Evolutionary conservation across 2,329 filamentous ascomycete species (phyloP), one percentile per base, ranked within the genome.

Genomic region (Huntiella moniliformis): DNA sequence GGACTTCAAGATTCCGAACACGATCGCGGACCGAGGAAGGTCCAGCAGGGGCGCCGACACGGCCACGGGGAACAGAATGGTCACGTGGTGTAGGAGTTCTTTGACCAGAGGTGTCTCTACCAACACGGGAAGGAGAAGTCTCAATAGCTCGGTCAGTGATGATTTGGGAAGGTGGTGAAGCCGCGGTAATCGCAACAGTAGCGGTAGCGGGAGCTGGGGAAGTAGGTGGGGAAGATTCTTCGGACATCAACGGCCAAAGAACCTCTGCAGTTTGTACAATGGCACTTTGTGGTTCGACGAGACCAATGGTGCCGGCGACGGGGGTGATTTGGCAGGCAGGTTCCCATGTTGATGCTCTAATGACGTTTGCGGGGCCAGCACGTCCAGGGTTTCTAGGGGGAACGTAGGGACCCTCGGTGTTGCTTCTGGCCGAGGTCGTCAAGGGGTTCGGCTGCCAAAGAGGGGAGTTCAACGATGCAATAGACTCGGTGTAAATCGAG

Each of bases 1-100:
- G 37, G 2, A 49, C 47, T 28, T 49, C 47, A 5, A 49, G 35
- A 28, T 49, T 49, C 34, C 47, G 42, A 16, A 49, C 38, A 4
- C 43, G 38, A 18, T 49, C 47, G 18, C 43, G 42, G 11, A 49
- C 47, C 12, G 39, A 31, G 7, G 11, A 38, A 2, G 35, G n/a
- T 13, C 18, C 12, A 28, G 22, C 22, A 28, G 22, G 22, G 2
- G 22, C 22, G 10, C 22, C 22, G 7, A 2, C 22, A 28, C 22
- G 22, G 2, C 22, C 22, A 28, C 22, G 22, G 7, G 22, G 22
- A 28, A 28, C 22, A 8, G 22, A 28, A 3, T 8, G 22, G 6
- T 28, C 22, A 28, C 22, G 22, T 28, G 22, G 22, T 1, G 22
- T 28, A 28, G 22, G 22, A 28, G 22, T 28, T 28, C 22, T 28